Percentiles rank a stretch among this genome's conserved stretches.
Conservation (phyloP, 1,139 yeast species). For the Taphrina communis region DNA sequence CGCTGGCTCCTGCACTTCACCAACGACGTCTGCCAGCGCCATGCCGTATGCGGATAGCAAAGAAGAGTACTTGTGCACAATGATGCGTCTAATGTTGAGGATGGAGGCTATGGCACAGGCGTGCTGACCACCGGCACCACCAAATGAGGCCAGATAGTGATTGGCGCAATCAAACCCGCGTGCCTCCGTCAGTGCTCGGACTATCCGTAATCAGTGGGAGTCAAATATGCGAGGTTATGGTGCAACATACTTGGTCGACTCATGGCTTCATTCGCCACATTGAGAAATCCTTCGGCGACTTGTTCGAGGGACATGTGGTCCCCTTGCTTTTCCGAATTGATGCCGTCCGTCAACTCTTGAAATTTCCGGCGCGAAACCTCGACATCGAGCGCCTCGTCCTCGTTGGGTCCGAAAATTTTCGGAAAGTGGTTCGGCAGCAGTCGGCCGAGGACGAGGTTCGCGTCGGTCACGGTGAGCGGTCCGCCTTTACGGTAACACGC, state of each 20-base stretch:
- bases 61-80: conserved; percentile 60
- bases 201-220: conserved; percentile 44
- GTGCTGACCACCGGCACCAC: conserved; percentile 65
- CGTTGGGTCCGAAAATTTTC: conserved; percentile 61
- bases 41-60: conserved; percentile 61
- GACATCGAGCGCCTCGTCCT: conserved; percentile 57
- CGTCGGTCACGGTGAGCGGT: conserved; percentile 63
- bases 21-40: conserved; percentile 61
- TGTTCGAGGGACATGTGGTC: conserved; percentile 54
- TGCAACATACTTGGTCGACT: conserved; percentile 54
- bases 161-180: conserved; percentile 56
- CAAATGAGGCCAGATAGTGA: conserved; percentile 59
- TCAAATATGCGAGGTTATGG: not conserved
- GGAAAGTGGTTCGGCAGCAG: conserved; percentile 61
- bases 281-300: conserved; percentile 60
- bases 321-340: conserved; percentile 54
- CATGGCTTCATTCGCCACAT: conserved; percentile 62
- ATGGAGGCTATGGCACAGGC: conserved; percentile 58
- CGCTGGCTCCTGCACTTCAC: conserved; percentile 66
- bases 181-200: conserved; percentile 60
- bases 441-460: conserved; percentile 60
- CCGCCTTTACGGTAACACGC: conserved; percentile 66
- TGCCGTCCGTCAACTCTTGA: conserved; percentile 54
- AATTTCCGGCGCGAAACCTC: conserved; percentile 56
- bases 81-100: conserved; percentile 56